A percentile compares a stretch with the other conserved stretches of the same genome.
Evolutionary conservation across 2,329 filamentous ascomycete species (phyloP).

Genomic region (Aureobasidium melanogenum): DNA sequence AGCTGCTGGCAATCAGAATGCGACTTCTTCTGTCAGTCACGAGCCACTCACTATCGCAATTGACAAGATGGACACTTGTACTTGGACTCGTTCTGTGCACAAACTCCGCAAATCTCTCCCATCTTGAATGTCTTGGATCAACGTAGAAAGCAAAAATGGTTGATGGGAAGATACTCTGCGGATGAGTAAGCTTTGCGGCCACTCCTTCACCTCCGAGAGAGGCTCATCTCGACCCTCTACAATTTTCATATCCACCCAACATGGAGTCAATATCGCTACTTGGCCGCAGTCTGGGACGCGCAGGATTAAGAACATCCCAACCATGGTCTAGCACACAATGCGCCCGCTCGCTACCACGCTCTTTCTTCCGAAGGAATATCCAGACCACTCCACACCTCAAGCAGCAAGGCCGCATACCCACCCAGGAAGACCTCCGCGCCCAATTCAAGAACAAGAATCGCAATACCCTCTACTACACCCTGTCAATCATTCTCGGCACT

Average conservation of each 20-base stretch:
- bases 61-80: constrained; percentile 43
- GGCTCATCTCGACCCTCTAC: constrained; percentile 7
- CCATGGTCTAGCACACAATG: constrained; percentile 31
- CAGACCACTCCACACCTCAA: constrained; percentile 24
- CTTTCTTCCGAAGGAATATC: constrained; percentile 19
- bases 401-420: constrained; percentile 33
- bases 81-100: constrained; percentile 35
- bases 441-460: constrained; percentile 60
- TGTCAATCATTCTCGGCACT: constrained; percentile 70
- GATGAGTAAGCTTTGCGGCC: constrained; percentile 16
- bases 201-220: constrained; percentile 16
- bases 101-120: constrained; percentile 35
- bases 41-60: constrained; percentile 33
- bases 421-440: constrained; percentile 56
- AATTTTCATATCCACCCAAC: constrained; percentile 2
- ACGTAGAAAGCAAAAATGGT: not conserved
- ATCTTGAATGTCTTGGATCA: constrained; percentile 17
- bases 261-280: constrained; percentile 15
- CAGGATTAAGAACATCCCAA: constrained; percentile 16
- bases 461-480: constrained; percentile 62
- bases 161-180: not conserved
- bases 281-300: not conserved
- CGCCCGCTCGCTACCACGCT: constrained; percentile 24
- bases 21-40: not conserved
- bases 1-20: constrained; percentile 19